Evolutionary conservation across 306 rosid species (phyloP), one percentile per base, ranked within the genome.

Genomic region (Crotalaria pallida): DNA sequence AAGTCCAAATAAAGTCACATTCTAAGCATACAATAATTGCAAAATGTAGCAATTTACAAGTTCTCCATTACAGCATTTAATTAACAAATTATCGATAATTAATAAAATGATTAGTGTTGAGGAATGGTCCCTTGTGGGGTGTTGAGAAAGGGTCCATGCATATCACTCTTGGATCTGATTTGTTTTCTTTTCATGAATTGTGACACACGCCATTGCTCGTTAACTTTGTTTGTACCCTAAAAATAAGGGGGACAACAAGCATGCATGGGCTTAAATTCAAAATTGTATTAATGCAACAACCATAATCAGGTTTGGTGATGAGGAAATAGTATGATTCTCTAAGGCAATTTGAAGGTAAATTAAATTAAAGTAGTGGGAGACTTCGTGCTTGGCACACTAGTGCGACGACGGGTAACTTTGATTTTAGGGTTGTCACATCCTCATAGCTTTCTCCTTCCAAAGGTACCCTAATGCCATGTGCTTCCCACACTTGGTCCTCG

Each of bases 391-490:
- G 52, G 47, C 12, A 36, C n/a, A n/a, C n/a, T n/a, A n/a, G n/a
- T n/a, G n/a, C n/a, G n/a, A n/a, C n/a, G n/a, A n/a, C n/a, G n/a
- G n/a, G n/a, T n/a, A n/a, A n/a, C n/a, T n/a, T n/a, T n/a, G 68
- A 59, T 67, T 65, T 34, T 58, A 59, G 51, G 66, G 75, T 58
- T 59, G 75, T 74, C 72, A 59, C 78, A 51, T 69, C 70, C 19
- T 10, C 41, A 3, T 40, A 23, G 26, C 48, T 71, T 29, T 61
- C 66, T 9, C 43, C 17, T 36, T 61, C 41, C 67, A 13, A 61
- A 55, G 62, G 29, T 33, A 57, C 31, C 58, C 26, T n/a, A 58
- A 50, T 29, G 19, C 73, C 87, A 84, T 80, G 88, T 77, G 88
- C 88, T 73, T 41, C 63, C 80, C 74, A 73, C 72, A 19, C 22